Conservation (phyloP, 2,329 filamentous ascomycete genomes). For the Botrytis galanthina region DNA sequence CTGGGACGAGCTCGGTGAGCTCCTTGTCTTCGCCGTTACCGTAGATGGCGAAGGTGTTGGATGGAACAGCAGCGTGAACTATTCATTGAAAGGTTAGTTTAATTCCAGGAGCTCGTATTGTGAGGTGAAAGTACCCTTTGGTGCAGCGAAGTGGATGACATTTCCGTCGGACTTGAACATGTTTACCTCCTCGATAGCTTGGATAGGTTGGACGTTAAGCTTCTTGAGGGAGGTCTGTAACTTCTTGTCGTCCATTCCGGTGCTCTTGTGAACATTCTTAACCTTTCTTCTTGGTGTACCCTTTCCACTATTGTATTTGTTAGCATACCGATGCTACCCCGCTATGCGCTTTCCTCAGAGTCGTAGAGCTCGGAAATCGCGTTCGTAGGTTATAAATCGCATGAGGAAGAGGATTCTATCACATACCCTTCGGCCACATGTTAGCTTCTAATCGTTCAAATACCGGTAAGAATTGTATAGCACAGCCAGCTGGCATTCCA, state of each 20-base stretch:
- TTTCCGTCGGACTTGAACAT: slow-evolving; percentile 99
- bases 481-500: background rate
- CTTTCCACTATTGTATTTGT: slow-evolving; percentile 67
- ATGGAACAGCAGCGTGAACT: slow-evolving; percentile 96
- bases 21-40: slow-evolving; percentile 99
- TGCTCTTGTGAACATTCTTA: slow-evolving; percentile 94
- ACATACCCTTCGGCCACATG: slow-evolving; percentile 13
- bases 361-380: background rate
- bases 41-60: slow-evolving; percentile 99
- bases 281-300: slow-evolving; percentile 96
- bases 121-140: slow-evolving; percentile 67
- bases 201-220: slow-evolving; percentile 99
- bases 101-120: background rate
- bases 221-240: slow-evolving; percentile 97
- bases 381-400: background rate
- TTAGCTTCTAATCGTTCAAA: slow-evolving; percentile 16
- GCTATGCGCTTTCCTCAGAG: slow-evolving; percentile 15
- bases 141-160: slow-evolving; percentile 97
- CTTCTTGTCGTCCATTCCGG: slow-evolving; percentile 98
- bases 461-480: background rate
- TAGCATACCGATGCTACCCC: slow-evolving; percentile 29
- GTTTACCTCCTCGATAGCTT: slow-evolving; percentile 99
- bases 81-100: slow-evolving; percentile 21
- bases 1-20: slow-evolving; percentile 97
- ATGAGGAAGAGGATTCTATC: slow-evolving; percentile 15